These are phyloP conservation scores for Myxozyma geophila DNA, from an alignment of 805 yeast species.

Conservation along the genomic window DNA sequence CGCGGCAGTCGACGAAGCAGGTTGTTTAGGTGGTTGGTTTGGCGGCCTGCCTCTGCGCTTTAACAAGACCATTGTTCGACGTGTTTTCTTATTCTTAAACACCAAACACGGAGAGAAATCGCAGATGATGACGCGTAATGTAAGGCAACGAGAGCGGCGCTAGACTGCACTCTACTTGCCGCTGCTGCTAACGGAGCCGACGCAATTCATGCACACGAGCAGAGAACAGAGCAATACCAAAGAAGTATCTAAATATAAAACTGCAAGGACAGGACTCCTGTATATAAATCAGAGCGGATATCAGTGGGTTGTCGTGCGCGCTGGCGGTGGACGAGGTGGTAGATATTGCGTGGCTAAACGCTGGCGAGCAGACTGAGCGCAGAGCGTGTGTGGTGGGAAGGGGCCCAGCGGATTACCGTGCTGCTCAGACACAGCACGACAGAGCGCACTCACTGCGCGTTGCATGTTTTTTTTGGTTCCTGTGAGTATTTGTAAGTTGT, in stretches of 20 bases:
- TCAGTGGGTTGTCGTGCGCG: no score
- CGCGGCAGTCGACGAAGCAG: constrained; percentile 1
- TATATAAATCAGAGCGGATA: neutral
- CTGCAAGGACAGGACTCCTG: no score
- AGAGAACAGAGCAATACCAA: neutral
- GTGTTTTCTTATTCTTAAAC: neutral
- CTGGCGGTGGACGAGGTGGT: no score
- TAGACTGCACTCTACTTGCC: neutral
- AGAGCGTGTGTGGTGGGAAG: no score
- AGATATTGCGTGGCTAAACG: no score
- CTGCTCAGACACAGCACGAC: no score
- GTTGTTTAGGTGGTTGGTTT: neutral
- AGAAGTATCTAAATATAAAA: no score
- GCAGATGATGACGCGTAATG: neutral
- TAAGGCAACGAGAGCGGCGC: neutral
- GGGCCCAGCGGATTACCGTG: no score
- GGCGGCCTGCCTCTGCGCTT: constrained; percentile 11
- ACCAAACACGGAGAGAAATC: neutral
- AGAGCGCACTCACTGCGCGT: no score
- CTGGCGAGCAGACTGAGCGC: no score
- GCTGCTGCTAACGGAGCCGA: neutral
- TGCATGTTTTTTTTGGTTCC: no score
- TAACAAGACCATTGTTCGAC: neutral
- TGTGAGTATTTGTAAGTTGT: no score
- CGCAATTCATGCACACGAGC: neutral